A percentile compares a stretch with the other conserved stretches of the same genome.
Evolutionary conservation across 441 rosid genomes (phyloP).

Genomic region (Rhodomyrtus psidioides): DNA sequence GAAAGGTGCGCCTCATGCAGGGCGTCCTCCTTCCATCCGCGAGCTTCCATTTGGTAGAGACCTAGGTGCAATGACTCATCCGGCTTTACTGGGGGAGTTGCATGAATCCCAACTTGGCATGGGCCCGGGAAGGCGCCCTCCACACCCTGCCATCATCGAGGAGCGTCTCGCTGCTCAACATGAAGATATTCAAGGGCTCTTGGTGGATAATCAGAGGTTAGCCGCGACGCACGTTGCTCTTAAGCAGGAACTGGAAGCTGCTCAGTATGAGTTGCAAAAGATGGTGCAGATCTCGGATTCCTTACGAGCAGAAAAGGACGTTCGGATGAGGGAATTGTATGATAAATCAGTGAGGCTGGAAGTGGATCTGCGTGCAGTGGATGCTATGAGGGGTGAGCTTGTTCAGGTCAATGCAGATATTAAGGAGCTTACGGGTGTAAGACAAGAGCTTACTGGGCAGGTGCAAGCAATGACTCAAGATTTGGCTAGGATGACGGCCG

Average conservation of each 20-base stretch:
- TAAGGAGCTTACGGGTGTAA: constrained; percentile 61
- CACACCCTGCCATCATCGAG: constrained; percentile 58
- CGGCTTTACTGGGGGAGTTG: constrained; percentile 50
- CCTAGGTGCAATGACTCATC: constrained; percentile 48
- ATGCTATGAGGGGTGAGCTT: constrained; percentile 56
- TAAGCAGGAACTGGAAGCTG: constrained; percentile 85
- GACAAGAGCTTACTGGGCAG: constrained; percentile 67
- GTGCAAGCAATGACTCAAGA: constrained; percentile 69
- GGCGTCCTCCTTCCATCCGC: constrained; percentile 38
- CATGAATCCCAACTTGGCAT: constrained; percentile 55
- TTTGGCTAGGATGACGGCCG: constrained; percentile 58
- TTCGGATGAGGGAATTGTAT: constrained; percentile 79
- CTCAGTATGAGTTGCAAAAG: constrained; percentile 70
- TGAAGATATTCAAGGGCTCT: constrained; percentile 79
- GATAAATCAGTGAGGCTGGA: constrained; percentile 65
- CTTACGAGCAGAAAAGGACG: constrained; percentile 63
- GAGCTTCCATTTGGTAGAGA: constrained; percentile 48
- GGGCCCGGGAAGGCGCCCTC: constrained; percentile 48
- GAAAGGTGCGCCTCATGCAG: constrained; percentile 47
- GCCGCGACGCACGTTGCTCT: constrained; percentile 93
- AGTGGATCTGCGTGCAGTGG: constrained; percentile 61
- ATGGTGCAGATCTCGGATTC: constrained; percentile 62
- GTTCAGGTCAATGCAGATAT: constrained; percentile 57
- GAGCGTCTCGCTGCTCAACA: constrained; percentile 73
- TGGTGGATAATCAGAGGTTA: constrained; percentile 76